Evolutionary conservation across 768 basidiomycete species (phyloP).

Genomic region (Russula ochroleuca): DNA sequence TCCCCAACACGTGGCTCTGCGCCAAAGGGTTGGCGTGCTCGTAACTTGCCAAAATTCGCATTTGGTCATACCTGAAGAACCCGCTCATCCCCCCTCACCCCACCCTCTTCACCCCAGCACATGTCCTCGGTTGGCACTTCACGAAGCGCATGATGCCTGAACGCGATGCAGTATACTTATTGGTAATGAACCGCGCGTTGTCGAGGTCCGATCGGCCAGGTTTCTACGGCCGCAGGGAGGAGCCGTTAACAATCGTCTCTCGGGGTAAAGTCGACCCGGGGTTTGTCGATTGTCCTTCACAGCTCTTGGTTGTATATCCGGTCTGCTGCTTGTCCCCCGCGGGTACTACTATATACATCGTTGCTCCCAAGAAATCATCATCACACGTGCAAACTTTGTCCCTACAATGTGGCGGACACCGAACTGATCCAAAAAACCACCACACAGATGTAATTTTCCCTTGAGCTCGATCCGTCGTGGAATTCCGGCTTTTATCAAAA

Average conservation of each 20-base stretch:
- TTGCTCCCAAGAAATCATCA: neutral
- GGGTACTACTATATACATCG: neutral
- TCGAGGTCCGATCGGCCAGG: neutral
- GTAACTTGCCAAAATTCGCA: neutral
- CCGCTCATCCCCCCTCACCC: neutral
- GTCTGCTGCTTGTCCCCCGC: neutral
- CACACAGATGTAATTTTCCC: neutral
- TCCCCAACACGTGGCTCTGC: neutral
- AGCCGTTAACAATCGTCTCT: neutral
- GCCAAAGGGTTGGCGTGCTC: constrained; percentile 1
- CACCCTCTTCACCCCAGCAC: neutral
- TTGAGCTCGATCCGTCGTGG: constrained; percentile 1
- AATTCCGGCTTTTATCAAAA: too few relatives aligned
- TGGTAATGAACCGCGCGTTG: neutral
- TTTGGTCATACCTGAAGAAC: neutral
- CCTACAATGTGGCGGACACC: neutral
- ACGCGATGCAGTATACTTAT: neutral
- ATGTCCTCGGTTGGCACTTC: neutral
- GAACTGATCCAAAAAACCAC: neutral
- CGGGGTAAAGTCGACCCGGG: neutral
- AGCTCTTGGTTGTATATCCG: neutral
- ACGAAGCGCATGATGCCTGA: neutral
- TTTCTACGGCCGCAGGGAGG: neutral
- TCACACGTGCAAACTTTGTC: constrained; percentile 9
- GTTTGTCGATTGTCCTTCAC: neutral